Evolutionary conservation across 257 asterid species (phyloP).

Genomic region (Capsicum pubescens): DNA sequence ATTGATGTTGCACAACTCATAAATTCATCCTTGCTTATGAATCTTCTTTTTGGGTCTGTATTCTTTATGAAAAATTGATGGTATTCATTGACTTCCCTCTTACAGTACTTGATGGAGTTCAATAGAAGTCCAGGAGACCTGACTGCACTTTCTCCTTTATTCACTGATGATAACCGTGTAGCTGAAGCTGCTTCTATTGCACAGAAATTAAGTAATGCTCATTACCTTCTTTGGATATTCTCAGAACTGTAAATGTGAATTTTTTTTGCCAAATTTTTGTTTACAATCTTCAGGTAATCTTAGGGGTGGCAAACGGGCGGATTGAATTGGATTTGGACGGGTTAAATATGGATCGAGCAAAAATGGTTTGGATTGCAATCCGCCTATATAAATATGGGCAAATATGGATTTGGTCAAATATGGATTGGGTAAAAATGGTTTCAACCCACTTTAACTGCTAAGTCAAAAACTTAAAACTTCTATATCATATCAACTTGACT

Average conservation of each 20-base stretch:
- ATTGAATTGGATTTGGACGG: no score
- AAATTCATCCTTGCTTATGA: not conserved
- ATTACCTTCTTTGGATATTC: conserved; percentile 27
- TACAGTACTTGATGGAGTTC: conserved; percentile 99
- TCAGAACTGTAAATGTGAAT: not conserved
- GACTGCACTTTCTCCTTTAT: conserved; percentile 93
- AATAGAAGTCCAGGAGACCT: conserved; percentile 98
- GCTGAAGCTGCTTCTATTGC: conserved; percentile 99
- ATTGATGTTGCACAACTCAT: conserved; percentile 4
- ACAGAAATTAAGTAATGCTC: conserved; percentile 87
- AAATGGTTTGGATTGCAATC: no score
- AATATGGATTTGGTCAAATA: no score
- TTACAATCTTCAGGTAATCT: not conserved
- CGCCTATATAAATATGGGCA: no score
- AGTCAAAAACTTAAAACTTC: no score
- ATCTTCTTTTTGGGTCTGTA: not conserved
- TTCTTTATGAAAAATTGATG: conserved; percentile 13
- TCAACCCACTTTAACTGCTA: no score
- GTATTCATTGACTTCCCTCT: conserved; percentile 32
- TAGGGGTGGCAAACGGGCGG: no score
- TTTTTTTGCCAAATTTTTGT: not conserved
- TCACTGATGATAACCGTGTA: conserved; percentile 97
- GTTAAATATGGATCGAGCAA: no score
- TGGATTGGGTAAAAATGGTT: no score
- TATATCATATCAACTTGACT: no score